phyloP scores from a whole-genome alignment of 108 stramenopile genomes.

The Cyclotella baltica region DNA sequence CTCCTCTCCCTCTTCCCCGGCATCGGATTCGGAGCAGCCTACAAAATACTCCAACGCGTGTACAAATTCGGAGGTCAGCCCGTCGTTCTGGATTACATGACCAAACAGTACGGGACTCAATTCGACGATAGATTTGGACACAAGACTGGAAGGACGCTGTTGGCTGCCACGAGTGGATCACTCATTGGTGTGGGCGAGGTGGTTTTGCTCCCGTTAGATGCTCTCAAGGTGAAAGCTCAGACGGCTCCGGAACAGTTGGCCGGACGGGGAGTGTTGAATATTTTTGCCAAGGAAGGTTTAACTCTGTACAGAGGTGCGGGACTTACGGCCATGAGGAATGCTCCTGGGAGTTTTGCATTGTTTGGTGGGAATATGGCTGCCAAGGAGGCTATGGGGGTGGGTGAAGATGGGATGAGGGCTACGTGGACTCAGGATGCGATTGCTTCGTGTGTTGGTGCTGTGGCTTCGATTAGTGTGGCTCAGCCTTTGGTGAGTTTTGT shows the following conservation, averaged over 20 bases:
- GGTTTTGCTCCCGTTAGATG: constrained; percentile 78
- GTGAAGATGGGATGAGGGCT: constrained; percentile 53
- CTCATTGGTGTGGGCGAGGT: constrained; percentile 86
- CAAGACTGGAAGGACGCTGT: constrained; percentile 65
- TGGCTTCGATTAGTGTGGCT: constrained; percentile 75
- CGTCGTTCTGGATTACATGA: constrained; percentile 67
- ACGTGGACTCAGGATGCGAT: constrained; percentile 68
- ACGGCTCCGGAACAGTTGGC: constrained; percentile 70
- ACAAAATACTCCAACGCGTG: constrained; percentile 84
- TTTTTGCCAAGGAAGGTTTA: constrained; percentile 68
- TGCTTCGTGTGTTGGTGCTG: constrained; percentile 60
- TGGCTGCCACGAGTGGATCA: constrained; percentile 71
- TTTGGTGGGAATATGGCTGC: constrained; percentile 78
- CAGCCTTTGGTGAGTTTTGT: no score
- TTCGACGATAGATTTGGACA: constrained; percentile 69
- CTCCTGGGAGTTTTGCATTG: constrained; percentile 81
- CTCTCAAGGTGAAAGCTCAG: constrained; percentile 86
- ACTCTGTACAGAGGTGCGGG: constrained; percentile 76
- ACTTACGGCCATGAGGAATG: constrained; percentile 79
- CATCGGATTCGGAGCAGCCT: constrained; percentile 80
- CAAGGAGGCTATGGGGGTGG: constrained; percentile 62
- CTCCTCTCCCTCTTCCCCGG: constrained; percentile 75
- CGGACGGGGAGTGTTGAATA: constrained; percentile 72
- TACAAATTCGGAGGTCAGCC: constrained; percentile 88
- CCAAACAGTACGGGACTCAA: constrained; percentile 54